Evolutionary conservation across 257 asterid species (phyloP).

Genomic region (Marsdenia floribunda): DNA sequence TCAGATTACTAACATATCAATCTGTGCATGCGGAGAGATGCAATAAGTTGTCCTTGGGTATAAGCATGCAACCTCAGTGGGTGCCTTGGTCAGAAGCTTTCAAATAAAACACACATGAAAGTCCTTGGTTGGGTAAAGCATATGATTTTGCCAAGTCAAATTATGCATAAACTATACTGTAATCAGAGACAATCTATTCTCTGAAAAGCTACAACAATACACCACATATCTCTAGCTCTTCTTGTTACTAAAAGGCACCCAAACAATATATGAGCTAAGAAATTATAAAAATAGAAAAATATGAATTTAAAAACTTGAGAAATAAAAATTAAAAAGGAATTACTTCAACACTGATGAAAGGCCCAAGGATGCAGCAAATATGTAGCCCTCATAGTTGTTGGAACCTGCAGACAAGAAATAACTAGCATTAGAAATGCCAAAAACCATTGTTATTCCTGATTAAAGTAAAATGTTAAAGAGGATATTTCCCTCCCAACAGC

Average conservation of each 20-base stretch:
- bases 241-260: neutral
- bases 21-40: neutral
- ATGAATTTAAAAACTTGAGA: constrained; percentile 5
- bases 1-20: neutral
- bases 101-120: neutral
- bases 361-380: constrained; percentile 88
- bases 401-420: constrained; percentile 52
- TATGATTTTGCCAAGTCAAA: neutral
- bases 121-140: neutral
- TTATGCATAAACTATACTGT: neutral
- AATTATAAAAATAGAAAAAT: constrained; percentile 8
- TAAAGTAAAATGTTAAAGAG: constrained; percentile 1
- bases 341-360: constrained; percentile 80
- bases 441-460: neutral
- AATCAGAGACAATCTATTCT: neutral
- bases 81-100: neutral
- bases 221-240: neutral
- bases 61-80: neutral
- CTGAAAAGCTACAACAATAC: neutral
- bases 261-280: neutral
- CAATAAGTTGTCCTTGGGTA: neutral
- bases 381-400: constrained; percentile 57
- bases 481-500: neutral
- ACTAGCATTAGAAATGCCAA: neutral
- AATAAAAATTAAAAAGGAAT: constrained; percentile 36